Evolutionary conservation across 2,329 filamentous ascomycete genomes (phyloP), one percentile per base, ranked within the genome.

Genomic region (Nothophoma quercina): DNA sequence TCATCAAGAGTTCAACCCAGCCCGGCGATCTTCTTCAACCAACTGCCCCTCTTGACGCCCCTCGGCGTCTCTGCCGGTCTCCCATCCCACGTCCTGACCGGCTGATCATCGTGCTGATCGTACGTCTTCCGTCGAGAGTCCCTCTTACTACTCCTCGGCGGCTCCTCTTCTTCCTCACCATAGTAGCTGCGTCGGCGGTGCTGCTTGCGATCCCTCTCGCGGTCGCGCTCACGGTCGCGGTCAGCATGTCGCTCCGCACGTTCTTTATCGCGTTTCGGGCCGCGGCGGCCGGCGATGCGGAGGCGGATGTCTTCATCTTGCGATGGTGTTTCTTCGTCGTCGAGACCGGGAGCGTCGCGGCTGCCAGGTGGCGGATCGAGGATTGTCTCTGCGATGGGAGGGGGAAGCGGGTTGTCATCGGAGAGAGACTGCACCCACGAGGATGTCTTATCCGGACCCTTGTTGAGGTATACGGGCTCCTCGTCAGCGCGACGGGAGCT

Each of bases 371-470:
- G 60, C 3, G 63, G 63, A 44, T 82, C 79, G 49, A 81, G 67
- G 36, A 82, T 79, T 2, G 79, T 81, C 50, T 77, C 77, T 10
- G 68, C 68, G 34, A 75, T 68, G 40, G 78, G 78, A 2, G 77
- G 75, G 3, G 78, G 78, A 5, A 76, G 74, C 3, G 79, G 78
- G 16, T 78, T 78, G 25, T 78, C 76, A 38, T 76, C 73, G 43
- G 72, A 76, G 42, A 82, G 62, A 1, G 70, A 76, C 51, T 80
- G 68, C 7, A 82, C 78, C 79, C 79, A 82, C 0, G 76, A 79
- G 1, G 74, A 74, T 5, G 79, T 81, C 68, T 81, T 81, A 68
- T 81, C 78, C 41, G 75, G 72, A 43, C 73, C 72, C 33, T 68
- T 69, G 53, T 69, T 54, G 8, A 71, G 61, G 59, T 74, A n/a